Percentiles rank a stretch among this genome's conserved stretches.
These are phyloP conservation scores for Phytophthora parvispora DNA, from an alignment of 352 stramenopile species.

Conservation along the genomic window DNA sequence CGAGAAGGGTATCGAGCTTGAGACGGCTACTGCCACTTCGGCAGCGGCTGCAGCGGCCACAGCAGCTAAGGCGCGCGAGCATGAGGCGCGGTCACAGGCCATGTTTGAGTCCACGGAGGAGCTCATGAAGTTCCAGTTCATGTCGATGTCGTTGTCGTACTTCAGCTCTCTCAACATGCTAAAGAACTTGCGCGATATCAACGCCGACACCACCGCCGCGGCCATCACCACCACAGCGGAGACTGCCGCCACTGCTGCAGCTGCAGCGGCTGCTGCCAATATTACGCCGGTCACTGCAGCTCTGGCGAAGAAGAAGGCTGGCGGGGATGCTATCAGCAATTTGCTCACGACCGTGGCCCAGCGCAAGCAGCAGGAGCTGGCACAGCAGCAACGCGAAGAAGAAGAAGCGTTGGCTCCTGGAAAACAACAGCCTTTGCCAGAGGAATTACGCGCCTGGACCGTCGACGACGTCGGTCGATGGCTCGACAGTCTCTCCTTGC, in stretches of 20 bases:
- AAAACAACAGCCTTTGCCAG: conserved; percentile 73
- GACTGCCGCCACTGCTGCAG: conserved; percentile 88
- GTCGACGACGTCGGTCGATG: conserved; percentile 94
- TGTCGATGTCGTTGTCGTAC: conserved; percentile 96
- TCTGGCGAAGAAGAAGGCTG: conserved; percentile 60
- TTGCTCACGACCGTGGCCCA: conserved; percentile 70
- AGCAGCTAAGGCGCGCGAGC: conserved; percentile 91
- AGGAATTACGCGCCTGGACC: conserved; percentile 82
- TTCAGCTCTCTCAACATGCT: conserved; percentile 97
- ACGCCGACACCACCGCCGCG: conserved; percentile 92
- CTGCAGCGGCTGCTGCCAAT: conserved; percentile 88
- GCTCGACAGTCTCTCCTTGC: conserved; percentile 92
- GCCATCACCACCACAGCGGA: conserved; percentile 91
- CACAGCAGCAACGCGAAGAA: conserved; percentile 63
- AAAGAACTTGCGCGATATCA: conserved; percentile 95
- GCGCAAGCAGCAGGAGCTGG: conserved; percentile 83
- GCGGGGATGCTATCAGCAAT: conserved; percentile 73
- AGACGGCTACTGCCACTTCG: conserved; percentile 93
- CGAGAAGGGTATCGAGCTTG: conserved; percentile 93
- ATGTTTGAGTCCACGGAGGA: conserved; percentile 96
- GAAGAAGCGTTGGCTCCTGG: conserved; percentile 58
- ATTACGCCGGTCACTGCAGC: conserved; percentile 63
- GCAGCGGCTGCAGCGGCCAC: conserved; percentile 92
- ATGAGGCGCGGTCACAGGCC: conserved; percentile 90
- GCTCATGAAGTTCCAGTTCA: conserved; percentile 98